Conservation (phyloP, 2,329 filamentous ascomycete genomes). For the Paraphaeosphaeria sporulosa region DNA sequence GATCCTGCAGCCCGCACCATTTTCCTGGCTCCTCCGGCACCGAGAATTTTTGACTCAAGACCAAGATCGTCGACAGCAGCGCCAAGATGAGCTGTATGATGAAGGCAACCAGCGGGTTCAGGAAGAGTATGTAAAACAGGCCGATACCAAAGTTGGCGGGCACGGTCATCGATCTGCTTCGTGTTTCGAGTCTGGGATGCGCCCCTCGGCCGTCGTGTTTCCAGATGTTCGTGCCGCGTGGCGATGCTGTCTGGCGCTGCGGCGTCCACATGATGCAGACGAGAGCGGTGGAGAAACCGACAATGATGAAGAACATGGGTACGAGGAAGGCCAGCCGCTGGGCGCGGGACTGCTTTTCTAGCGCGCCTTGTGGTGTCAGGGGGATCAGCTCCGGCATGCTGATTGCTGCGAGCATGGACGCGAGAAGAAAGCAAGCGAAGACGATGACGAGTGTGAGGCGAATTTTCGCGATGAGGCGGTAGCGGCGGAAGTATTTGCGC, state of each 20-base stretch:
- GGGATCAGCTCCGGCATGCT: conserved; percentile 23
- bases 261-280: conserved; percentile 38
- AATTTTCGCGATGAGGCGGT: conserved; percentile 38
- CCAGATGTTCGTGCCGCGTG: conserved; percentile 14
- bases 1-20: conserved; percentile 35
- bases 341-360: conserved; percentile 21
- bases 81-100: conserved; percentile 36
- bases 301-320: conserved; percentile 35
- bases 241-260: conserved; percentile 10
- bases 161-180: neutral
- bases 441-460: conserved; percentile 36
- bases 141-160: conserved; percentile 24
- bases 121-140: conserved; percentile 33
- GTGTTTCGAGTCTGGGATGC: conserved; percentile 13
- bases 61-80: conserved; percentile 30
- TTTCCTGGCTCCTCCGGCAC: conserved; percentile 23
- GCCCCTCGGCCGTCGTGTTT: conserved; percentile 13
- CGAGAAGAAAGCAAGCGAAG: conserved; percentile 37
- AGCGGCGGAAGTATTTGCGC: conserved; percentile 39
- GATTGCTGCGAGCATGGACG: conserved; percentile 38
- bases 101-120: conserved; percentile 38
- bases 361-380: conserved; percentile 7
- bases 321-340: conserved; percentile 34
- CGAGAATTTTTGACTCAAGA: conserved; percentile 39
- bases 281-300: conserved; percentile 39